phyloP scores from a whole-genome alignment of 495 filamentous ascomycete genomes.

The Tuber borchii region DNA sequence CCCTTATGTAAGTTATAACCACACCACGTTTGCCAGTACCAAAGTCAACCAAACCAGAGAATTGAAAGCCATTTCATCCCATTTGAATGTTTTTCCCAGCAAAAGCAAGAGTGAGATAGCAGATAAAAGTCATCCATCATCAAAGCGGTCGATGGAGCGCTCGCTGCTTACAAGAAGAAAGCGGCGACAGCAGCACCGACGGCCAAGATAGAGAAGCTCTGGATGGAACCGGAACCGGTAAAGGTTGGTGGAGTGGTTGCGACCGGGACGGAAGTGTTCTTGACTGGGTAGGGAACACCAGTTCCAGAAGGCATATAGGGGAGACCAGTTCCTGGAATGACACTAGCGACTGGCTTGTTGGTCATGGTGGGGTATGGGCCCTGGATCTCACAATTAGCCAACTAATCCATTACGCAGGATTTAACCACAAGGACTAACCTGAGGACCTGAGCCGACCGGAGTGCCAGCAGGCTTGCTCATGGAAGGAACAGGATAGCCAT shows the following conservation, averaged over 20 bases:
- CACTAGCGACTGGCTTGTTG: conserved; percentile 16
- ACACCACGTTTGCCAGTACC: background rate
- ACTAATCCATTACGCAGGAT: background rate
- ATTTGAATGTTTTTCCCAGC: background rate
- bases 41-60: background rate
- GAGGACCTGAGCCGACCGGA: too few relatives aligned
- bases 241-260: conserved; percentile 56
- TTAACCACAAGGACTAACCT: background rate
- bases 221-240: conserved; percentile 29
- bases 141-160: conserved; percentile 35
- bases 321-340: conserved; percentile 38
- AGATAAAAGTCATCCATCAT: conserved; percentile 41
- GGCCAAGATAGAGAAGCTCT: conserved; percentile 38
- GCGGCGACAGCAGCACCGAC: conserved; percentile 34
- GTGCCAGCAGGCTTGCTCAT: background rate
- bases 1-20: background rate
- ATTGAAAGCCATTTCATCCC: background rate
- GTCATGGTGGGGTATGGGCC: conserved; percentile 16
- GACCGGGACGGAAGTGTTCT: conserved; percentile 76
- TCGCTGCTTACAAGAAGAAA: conserved; percentile 36
- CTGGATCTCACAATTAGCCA: background rate
- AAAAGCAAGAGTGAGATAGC: conserved; percentile 10
- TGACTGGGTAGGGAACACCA: conserved; percentile 30
- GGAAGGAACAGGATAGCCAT: conserved; percentile 5
- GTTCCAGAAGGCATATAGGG: conserved; percentile 35